Conservation (phyloP, 2,329 filamentous ascomycete genomes). For the Dendryphion nanum region DNA sequence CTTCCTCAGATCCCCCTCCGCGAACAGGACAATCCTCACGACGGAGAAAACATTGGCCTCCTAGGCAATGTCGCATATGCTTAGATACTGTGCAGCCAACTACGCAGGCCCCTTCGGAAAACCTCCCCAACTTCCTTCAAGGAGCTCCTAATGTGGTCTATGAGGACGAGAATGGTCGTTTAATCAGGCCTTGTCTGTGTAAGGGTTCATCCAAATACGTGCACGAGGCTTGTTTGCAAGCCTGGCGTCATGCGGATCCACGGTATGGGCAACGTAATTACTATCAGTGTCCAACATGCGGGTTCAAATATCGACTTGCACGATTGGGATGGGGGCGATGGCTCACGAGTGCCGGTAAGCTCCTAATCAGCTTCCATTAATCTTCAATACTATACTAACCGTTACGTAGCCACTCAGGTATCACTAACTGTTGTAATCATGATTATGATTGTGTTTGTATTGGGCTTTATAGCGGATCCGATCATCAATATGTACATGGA, state of each 20-base stretch:
- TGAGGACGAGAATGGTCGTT: slow-evolving; percentile 69
- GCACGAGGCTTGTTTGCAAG: slow-evolving; percentile 83
- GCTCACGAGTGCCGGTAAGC: slow-evolving; percentile 47
- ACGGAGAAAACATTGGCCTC: slow-evolving; percentile 56
- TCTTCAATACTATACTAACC: slow-evolving; percentile 16
- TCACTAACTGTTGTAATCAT: slow-evolving; percentile 71
- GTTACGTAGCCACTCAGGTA: slow-evolving; percentile 57
- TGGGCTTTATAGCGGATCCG: slow-evolving; percentile 91
- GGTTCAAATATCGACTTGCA: slow-evolving; percentile 76
- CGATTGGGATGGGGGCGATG: slow-evolving; percentile 73
- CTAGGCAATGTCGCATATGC: slow-evolving; percentile 85
- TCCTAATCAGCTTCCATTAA: background rate
- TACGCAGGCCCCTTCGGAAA: slow-evolving; percentile 55
- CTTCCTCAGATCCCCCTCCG: slow-evolving; percentile 14
- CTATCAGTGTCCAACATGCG: slow-evolving; percentile 85
- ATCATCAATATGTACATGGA: slow-evolving; percentile 88
- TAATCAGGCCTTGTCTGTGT: slow-evolving; percentile 89
- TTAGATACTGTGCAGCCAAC: slow-evolving; percentile 68
- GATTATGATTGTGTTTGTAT: slow-evolving; percentile 68
- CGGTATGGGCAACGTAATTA: slow-evolving; percentile 65
- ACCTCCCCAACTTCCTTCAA: slow-evolving; percentile 57
- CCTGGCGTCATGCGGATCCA: slow-evolving; percentile 77
- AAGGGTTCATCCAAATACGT: slow-evolving; percentile 92
- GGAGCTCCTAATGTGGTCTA: slow-evolving; percentile 63
- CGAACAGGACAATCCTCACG: slow-evolving; percentile 15